These are phyloP conservation scores for Mucor racemosus DNA, from an alignment of 371 early-diverging fungal genomes.

Conservation along the genomic window DNA sequence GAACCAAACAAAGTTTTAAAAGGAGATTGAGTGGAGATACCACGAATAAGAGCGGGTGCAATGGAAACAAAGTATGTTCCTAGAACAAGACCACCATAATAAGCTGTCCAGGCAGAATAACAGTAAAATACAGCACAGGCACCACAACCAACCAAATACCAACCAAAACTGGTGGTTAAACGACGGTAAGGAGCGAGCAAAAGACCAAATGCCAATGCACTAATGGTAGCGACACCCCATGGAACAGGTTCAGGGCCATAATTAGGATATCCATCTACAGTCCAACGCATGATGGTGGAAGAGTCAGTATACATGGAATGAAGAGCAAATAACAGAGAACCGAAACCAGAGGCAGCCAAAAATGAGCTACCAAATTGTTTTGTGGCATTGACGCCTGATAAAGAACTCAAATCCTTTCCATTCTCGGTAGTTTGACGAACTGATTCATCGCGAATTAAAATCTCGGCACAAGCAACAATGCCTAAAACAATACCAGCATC, in stretches of 20 bases:
- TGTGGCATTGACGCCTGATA: background rate
- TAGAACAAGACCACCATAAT: constrained; percentile 67
- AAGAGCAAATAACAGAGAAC: constrained; percentile 69
- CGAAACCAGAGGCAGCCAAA: constrained; percentile 66
- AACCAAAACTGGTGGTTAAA: constrained; percentile 57
- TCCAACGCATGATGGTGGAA: constrained; percentile 77
- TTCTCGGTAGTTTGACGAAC: constrained; percentile 7
- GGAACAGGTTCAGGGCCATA: constrained; percentile 79
- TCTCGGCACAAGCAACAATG: constrained; percentile 59
- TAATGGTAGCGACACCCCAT: constrained; percentile 73
- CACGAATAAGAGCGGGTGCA: constrained; percentile 62
- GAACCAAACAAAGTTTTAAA: constrained; percentile 69
- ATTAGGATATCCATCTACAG: constrained; percentile 76
- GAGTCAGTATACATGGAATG: constrained; percentile 81
- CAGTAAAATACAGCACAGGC: constrained; percentile 63
- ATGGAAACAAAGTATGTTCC: constrained; percentile 68
- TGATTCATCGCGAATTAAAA: constrained; percentile 52
- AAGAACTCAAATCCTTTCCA: constrained; percentile 2
- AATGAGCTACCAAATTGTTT: constrained; percentile 47
- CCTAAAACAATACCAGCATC: constrained; percentile 66
- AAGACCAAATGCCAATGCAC: constrained; percentile 61
- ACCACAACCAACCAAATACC: constrained; percentile 63
- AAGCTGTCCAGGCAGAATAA: constrained; percentile 67
- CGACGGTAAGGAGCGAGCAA: constrained; percentile 63
- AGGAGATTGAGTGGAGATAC: constrained; percentile 62